Evolutionary conservation across 148 eudicot species (phyloP), one percentile per base, ranked within the genome.

Genomic region (Chenopodium formosanum): DNA sequence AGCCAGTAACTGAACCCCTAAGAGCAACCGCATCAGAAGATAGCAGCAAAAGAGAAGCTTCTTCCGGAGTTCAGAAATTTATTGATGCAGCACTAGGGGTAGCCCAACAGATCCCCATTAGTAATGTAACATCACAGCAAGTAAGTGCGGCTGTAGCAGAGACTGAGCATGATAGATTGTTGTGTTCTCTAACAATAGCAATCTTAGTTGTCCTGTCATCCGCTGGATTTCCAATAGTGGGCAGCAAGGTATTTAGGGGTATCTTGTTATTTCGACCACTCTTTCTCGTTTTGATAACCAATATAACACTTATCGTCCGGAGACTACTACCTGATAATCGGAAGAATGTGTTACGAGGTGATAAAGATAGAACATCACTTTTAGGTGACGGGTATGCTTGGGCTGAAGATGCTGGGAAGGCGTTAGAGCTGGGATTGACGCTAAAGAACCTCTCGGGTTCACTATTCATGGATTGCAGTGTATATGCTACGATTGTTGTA

Each of bases 381-480:
- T 70, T 82, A 63, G 80, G 76, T 14, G 93, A 86, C 22, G 89
- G 87, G 60, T 64, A 75, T 81, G 91, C 84, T 66, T 84, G 88
- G 89, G 88, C 87, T 1, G 90, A 88, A 83, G 91, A 88, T 47
- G 79, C 93, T 25, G 92, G 93, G 16, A 86, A 80, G 66, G 93
- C 90, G 78, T 71, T 93, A 84, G 97, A 93, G 90, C 32, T 82
- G 58, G 94, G 89, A 29, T 82, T 95, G 78, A 80, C 91, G 82
- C 73, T 93, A 86, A 90, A 90, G 88, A 90, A 82, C n/a, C 76
- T 91, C n/a, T 9, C 76, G 63, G 83, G 88, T 65, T 87, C 93
- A 19, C 40, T 95, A 68, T 91, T 92, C 81, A 82, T 91, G 87
- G 98, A 95, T 76, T 89, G 88, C 84, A 85, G 91, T 70, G 84